These are phyloP conservation scores for Penicillium silybi DNA, from an alignment of 495 filamentous ascomycete species.

Conservation along the genomic window DNA sequence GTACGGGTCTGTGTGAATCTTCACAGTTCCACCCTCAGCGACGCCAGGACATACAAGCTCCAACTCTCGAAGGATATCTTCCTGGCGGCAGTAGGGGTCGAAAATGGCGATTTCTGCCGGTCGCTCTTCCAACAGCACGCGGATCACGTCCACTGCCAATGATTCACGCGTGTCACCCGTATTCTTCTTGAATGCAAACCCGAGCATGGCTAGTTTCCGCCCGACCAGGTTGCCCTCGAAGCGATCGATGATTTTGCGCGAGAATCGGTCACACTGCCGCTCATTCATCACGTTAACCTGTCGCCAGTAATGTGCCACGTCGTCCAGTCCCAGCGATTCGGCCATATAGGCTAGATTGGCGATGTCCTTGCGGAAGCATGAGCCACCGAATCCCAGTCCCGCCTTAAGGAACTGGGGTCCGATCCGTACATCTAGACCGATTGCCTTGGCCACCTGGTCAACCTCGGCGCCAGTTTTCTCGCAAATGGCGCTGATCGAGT, in stretches of 20 bases:
- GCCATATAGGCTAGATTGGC: conserved; percentile 72
- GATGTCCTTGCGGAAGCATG: conserved; percentile 82
- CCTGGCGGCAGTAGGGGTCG: conserved; percentile 60
- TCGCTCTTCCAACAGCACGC: conserved; percentile 57
- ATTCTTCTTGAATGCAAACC: conserved; percentile 80
- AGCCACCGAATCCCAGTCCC: conserved; percentile 75
- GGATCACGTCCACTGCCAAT: conserved; percentile 64
- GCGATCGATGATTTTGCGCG: conserved; percentile 56
- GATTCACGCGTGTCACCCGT: conserved; percentile 75
- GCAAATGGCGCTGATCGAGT: conserved; percentile 75
- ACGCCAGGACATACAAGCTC: conserved; percentile 4
- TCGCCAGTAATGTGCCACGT: conserved; percentile 75
- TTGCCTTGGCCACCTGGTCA: conserved; percentile 64
- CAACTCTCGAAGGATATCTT: conserved; percentile 43
- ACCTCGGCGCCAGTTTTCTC: conserved; percentile 75
- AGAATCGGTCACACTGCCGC: conserved; percentile 67
- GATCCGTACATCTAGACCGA: conserved; percentile 68
- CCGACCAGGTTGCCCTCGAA: conserved; percentile 65
- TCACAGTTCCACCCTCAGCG: conserved; percentile 15
- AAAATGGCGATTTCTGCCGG: conserved; percentile 66
- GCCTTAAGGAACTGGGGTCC: conserved; percentile 73
- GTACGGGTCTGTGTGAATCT: conserved; percentile 33
- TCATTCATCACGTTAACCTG: conserved; percentile 74
- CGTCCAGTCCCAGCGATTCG: conserved; percentile 61
- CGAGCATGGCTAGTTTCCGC: conserved; percentile 72